Percentiles rank a stretch among this genome's conserved stretches.
phyloP scores from a whole-genome alignment of 441 rosid genomes.

The Adansonia grandidieri region DNA sequence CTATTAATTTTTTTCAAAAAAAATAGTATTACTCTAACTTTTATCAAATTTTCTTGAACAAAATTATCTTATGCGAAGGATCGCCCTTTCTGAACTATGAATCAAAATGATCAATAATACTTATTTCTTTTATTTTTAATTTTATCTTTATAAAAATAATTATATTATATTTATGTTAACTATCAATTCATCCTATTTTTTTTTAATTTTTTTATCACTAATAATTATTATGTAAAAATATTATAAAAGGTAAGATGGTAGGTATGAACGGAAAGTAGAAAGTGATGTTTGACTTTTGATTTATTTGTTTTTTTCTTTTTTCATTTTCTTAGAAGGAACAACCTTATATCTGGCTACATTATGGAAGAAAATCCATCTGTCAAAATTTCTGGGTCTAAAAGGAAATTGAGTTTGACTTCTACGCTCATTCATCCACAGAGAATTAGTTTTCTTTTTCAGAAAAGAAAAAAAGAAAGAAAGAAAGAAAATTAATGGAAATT shows the following conservation, averaged over 20 bases:
- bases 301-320: not conserved
- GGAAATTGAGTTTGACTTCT: constrained; percentile 18
- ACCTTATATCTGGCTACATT: not conserved
- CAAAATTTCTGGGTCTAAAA: constrained; percentile 12
- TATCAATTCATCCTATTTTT: not conserved
- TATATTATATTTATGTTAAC: not conserved
- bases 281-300: constrained; percentile 16
- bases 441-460: not conserved
- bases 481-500: not conserved
- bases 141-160: not conserved
- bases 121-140: not conserved
- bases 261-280: not conserved
- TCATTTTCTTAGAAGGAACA: not conserved
- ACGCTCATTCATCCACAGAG: not conserved
- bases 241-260: not conserved
- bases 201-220: not conserved
- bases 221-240: no score
- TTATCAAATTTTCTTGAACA: not conserved
- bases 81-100: not conserved
- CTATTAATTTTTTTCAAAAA: not conserved
- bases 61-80: not conserved
- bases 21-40: not conserved
- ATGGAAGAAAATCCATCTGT: constrained; percentile 12
- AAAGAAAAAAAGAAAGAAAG: not conserved
- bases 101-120: not conserved